Conservation (phyloP, 2,329 filamentous ascomycete species). For the Pseudovirgaria hyperparasitica region DNA sequence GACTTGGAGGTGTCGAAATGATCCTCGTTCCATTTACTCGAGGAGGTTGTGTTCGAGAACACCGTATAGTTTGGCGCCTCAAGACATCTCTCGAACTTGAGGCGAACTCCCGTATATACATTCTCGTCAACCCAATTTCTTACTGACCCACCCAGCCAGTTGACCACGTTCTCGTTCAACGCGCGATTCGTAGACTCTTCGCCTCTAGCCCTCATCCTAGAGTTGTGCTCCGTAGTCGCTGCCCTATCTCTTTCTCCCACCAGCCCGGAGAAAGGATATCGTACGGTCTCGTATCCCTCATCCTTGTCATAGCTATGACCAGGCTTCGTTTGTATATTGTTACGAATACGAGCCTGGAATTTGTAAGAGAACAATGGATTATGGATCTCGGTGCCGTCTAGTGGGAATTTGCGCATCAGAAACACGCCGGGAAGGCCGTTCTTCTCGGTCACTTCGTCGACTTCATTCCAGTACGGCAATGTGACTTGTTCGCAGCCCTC, state of each 20-base stretch:
- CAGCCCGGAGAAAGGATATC: constrained; percentile 14
- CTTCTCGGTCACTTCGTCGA: too few relatives aligned
- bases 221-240: constrained; percentile 7
- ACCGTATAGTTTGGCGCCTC: constrained; percentile 20
- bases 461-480: too few relatives aligned
- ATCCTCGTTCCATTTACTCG: constrained; percentile 9
- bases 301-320: too few relatives aligned
- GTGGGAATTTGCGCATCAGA: too few relatives aligned
- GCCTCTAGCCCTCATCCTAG: too few relatives aligned
- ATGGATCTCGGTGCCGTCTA: too few relatives aligned
- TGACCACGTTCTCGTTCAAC: background rate
- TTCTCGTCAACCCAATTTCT: background rate
- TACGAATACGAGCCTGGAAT: too few relatives aligned
- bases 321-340: too few relatives aligned
- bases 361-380: too few relatives aligned
- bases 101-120: constrained; percentile 1
- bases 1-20: constrained; percentile 2
- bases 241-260: constrained; percentile 6
- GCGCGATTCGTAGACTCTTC: background rate
- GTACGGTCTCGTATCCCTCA: too few relatives aligned
- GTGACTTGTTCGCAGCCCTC: too few relatives aligned
- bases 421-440: too few relatives aligned
- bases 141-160: background rate
- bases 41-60: constrained; percentile 19
- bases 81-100: constrained; percentile 11